Evolutionary conservation across 1,284 basidiomycete species (phyloP).

Genomic region (Heliocybe sulcata): DNA sequence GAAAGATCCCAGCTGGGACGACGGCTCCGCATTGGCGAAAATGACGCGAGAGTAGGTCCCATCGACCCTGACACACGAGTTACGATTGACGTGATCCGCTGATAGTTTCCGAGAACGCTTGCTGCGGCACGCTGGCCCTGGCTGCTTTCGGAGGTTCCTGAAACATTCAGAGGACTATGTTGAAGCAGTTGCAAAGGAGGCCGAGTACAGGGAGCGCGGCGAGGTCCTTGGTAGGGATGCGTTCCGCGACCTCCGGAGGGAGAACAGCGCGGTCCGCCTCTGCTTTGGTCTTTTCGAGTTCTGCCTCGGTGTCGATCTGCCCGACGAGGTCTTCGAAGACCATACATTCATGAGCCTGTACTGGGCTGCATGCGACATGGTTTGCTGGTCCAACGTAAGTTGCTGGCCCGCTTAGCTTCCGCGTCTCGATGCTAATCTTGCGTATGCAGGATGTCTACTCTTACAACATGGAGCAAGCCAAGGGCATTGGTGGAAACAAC

Average conservation of each 20-base stretch:
- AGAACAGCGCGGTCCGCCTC: slow-evolving; percentile 58
- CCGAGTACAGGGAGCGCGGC: slow-evolving; percentile 49
- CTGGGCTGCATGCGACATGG: slow-evolving; percentile 55
- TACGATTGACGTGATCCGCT: neutral
- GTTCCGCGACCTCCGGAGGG: slow-evolving; percentile 50
- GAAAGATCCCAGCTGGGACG: slow-evolving; percentile 41
- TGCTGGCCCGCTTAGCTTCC: neutral
- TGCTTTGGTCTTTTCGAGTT: slow-evolving; percentile 61
- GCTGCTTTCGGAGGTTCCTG: slow-evolving; percentile 41
- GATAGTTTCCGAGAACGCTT: slow-evolving; percentile 47
- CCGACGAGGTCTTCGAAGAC: slow-evolving; percentile 52
- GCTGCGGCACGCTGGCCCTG: slow-evolving; percentile 32
- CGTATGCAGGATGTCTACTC: slow-evolving; percentile 60
- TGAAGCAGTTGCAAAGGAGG: slow-evolving; percentile 48
- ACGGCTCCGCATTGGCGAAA: slow-evolving; percentile 43
- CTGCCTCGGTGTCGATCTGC: slow-evolving; percentile 51
- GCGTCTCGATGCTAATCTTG: neutral
- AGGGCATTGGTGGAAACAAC: slow-evolving; percentile 60
- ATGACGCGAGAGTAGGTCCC: slow-evolving; percentile 54
- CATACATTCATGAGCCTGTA: slow-evolving; percentile 46
- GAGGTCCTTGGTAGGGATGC: slow-evolving; percentile 43
- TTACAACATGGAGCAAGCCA: slow-evolving; percentile 67
- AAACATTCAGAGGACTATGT: slow-evolving; percentile 50
- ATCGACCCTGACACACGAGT: neutral
- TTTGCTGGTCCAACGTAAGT: slow-evolving; percentile 52